Percentiles rank a stretch among this genome's conserved stretches.
phyloP scores from a whole-genome alignment of 225 moss, liverwort and hornwort genomes.

The Anthoceros angustus region DNA sequence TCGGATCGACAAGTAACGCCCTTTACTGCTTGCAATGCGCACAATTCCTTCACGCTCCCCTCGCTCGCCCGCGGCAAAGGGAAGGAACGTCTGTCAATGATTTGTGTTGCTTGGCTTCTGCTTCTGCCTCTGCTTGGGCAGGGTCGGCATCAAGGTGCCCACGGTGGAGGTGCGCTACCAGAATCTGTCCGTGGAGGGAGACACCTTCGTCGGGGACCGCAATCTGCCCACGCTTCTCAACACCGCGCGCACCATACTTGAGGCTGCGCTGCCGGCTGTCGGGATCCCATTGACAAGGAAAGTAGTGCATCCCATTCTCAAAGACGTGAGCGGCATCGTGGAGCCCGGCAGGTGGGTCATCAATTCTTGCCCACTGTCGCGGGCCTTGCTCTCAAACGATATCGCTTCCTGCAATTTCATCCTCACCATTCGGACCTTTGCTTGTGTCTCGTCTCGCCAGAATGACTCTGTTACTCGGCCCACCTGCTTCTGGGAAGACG shows the following conservation, averaged over 20 bases:
- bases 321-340: conserved; percentile 36
- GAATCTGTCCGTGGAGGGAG: conserved; percentile 39
- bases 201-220: conserved; percentile 37
- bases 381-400: neutral
- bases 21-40: neutral
- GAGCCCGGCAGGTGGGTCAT: conserved; percentile 34
- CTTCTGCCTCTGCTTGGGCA: conserved; percentile 11
- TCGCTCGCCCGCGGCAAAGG: neutral
- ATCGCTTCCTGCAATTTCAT: too few relatives aligned
- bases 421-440: neutral
- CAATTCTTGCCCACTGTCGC: neutral
- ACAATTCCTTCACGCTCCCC: neutral
- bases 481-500: conserved; percentile 44
- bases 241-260: conserved; percentile 24
- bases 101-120: neutral
- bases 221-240: conserved; percentile 47
- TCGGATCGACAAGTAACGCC: conserved; percentile 29
- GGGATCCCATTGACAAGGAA: conserved; percentile 25
- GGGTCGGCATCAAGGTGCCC: conserved; percentile 54
- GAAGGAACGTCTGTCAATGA: neutral
- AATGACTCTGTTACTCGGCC: conserved; percentile 43
- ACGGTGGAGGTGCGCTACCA: conserved; percentile 52
- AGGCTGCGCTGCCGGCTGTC: conserved; percentile 15
- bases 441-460: conserved; percentile 7
- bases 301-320: conserved; percentile 30